These are phyloP conservation scores for Huntiella bhutanensis DNA, from an alignment of 2,329 filamentous ascomycete genomes.

Conservation along the genomic window DNA sequence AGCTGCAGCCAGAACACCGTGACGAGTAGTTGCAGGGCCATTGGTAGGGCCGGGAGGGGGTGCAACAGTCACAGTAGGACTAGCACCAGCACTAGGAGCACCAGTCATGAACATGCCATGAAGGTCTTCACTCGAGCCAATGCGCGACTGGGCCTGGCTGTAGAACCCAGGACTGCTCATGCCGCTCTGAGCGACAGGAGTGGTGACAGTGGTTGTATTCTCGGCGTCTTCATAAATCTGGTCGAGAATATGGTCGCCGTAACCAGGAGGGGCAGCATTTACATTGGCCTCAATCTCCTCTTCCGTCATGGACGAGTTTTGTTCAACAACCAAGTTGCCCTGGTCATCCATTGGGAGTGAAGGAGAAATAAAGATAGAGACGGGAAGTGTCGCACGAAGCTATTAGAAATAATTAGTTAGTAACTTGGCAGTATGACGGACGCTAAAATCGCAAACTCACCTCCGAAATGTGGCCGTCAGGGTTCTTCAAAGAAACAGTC, in stretches of 20 bases:
- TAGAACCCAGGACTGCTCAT: constrained; percentile 59
- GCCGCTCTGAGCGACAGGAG: constrained; percentile 50
- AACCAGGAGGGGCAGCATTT: constrained; percentile 70
- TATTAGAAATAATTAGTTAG: background rate
- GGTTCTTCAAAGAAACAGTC: constrained; percentile 79
- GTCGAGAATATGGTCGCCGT: constrained; percentile 78
- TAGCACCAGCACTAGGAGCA: constrained; percentile 20
- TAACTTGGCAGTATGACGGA: background rate
- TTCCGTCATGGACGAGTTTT: constrained; percentile 23
- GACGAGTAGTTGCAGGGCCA: constrained; percentile 9
- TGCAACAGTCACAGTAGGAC: constrained; percentile 9
- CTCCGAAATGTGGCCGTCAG: constrained; percentile 80
- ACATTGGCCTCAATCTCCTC: constrained; percentile 27
- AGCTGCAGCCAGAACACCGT: constrained; percentile 17
- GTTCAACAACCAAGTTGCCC: constrained; percentile 54
- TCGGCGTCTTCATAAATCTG: constrained; percentile 81
- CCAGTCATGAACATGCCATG: constrained; percentile 24
- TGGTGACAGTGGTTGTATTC: constrained; percentile 52
- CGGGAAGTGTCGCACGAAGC: constrained; percentile 74
- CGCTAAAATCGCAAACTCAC: constrained; percentile 23
- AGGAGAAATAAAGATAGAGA: constrained; percentile 89
- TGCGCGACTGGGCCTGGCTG: constrained; percentile 45
- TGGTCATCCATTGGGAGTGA: constrained; percentile 77
- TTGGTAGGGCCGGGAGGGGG: constrained; percentile 1
- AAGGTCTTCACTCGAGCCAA: constrained; percentile 68